Evolutionary conservation across 148 eudicot species (phyloP), one percentile per base, ranked within the genome.

Genomic region (Silene latifolia): DNA sequence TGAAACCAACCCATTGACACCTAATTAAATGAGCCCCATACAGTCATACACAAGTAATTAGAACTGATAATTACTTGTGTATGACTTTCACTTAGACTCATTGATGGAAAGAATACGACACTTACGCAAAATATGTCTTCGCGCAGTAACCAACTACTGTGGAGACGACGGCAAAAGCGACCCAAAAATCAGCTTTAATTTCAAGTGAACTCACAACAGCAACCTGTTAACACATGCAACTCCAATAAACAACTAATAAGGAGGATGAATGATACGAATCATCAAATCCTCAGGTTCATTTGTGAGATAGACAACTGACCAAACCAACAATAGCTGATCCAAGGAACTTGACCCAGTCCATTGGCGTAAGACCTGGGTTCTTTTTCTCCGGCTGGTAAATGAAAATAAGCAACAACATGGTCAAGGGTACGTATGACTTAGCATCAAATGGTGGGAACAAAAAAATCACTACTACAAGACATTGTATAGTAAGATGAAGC

Each of bases 291-390:
- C 14, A 18, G 0, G 25, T n/a, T 39, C 24, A 7, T 19, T 24
- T n/a, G 32, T 7, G 5, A 18, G 2, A 46, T 46, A 5, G 53
- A 39, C 67, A 74, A 89, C 99, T 84, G 32, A 95, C 99, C 93
- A 95, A 86, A 76, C 99, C 99, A 81, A 92, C 93, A 21, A 89
- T 69, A 24, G 98, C 98, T 81, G 99, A 90, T 58, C 72, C 80
- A 75, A 95, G 90, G 80, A 95, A 95, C 82, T 83, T 92, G 83
- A 95, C 97, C 98, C 98, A 92, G 77, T 95, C 98, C 97, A 95
- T 90, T 8, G 98, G 98, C 4, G 97, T 95, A 73, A 95, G 89
- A 73, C 98, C 86, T 47, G 98, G 98, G 82, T 88, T 95, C 76
- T 88, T 95, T 87, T 95, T 95, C 84, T 95, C 98, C 46, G 98